Conservation (phyloP, 805 yeast species). For the Wickerhamiella dianesei region DNA sequence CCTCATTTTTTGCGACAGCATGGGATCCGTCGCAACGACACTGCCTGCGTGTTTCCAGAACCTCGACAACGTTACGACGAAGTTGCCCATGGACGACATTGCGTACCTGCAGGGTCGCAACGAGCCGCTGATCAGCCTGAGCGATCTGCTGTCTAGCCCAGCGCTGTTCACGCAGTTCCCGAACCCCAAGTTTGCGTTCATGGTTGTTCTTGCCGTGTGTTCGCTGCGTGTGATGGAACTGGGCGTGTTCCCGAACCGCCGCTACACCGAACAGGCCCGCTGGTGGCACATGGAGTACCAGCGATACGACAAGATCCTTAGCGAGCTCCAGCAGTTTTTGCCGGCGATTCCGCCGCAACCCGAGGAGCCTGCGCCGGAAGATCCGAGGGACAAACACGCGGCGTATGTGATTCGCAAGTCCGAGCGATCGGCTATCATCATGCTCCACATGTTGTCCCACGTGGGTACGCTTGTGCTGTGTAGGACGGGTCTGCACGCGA, state of each 20-base stretch:
- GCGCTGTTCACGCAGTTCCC: conserved; percentile 7
- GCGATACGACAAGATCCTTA: conserved; percentile 10
- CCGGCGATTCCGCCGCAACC: conserved; percentile 10
- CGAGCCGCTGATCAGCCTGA: conserved; percentile 5
- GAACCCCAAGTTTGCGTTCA: conserved; percentile 7
- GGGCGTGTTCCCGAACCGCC: conserved; percentile 12
- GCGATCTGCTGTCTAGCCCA: conserved; percentile 10
- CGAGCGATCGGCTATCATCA: conserved; percentile 6
- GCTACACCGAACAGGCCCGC: conserved; percentile 4
- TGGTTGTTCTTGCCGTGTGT: conserved; percentile 8
- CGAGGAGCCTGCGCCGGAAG: background rate
- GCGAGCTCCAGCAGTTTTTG: conserved; percentile 4
- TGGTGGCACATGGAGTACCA: conserved; percentile 14
- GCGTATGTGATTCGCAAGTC: conserved; percentile 4
- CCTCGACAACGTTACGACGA: conserved; percentile 14
- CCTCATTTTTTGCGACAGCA: conserved; percentile 16
- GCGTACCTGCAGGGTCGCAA: conserved; percentile 10
- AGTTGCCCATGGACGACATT: conserved; percentile 21
- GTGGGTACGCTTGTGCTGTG: conserved; percentile 12
- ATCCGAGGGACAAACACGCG: background rate
- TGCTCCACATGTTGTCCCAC: conserved; percentile 14
- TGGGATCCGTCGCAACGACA: conserved; percentile 20
- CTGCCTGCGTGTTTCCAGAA: conserved; percentile 15
- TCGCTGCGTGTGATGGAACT: conserved; percentile 9
- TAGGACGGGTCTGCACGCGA: conserved; percentile 9